Percentiles rank a stretch among this genome's conserved stretches.
phyloP scores from a whole-genome alignment of 2,329 filamentous ascomycete genomes.

The Beauveria varroae region DNA sequence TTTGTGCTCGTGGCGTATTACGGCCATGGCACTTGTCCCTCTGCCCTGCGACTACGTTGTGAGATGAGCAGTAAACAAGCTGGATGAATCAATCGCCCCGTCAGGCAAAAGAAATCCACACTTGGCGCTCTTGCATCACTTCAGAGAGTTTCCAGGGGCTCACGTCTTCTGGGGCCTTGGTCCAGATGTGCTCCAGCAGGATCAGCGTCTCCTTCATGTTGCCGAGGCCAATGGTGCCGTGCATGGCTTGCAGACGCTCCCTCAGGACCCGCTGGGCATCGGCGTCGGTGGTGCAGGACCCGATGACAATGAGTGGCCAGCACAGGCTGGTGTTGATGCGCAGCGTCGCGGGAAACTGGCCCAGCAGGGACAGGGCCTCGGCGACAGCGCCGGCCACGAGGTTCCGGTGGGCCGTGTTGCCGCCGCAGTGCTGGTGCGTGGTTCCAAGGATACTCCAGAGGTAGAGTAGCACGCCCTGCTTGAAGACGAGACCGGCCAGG shows the following conservation, averaged over 20 bases:
- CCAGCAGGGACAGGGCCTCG: slow-evolving; percentile 23
- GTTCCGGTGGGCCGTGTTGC: slow-evolving; percentile 17
- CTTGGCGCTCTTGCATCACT: slow-evolving; percentile 38
- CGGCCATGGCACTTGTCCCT: too few relatives aligned
- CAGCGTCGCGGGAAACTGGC: slow-evolving; percentile 23
- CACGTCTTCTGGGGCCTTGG: slow-evolving; percentile 20
- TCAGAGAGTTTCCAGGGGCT: slow-evolving; percentile 37
- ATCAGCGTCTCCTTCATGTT: slow-evolving; percentile 37
- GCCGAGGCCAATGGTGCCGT: slow-evolving; percentile 32
- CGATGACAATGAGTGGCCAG: slow-evolving; percentile 32
- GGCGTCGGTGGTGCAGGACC: slow-evolving; percentile 27
- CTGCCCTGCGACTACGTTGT: too few relatives aligned
- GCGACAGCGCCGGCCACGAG: slow-evolving; percentile 23
- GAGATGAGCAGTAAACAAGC: background rate
- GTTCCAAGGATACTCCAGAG: slow-evolving; percentile 29
- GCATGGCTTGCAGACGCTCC: slow-evolving; percentile 26
- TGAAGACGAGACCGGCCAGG: slow-evolving; percentile 35
- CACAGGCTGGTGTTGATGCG: slow-evolving; percentile 33
- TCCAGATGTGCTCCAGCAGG: slow-evolving; percentile 36
- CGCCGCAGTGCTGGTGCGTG: slow-evolving; percentile 16
- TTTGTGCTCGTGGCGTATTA: background rate
- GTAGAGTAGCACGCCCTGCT: slow-evolving; percentile 37
- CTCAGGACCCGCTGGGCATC: slow-evolving; percentile 29
- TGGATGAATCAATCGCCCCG: background rate
- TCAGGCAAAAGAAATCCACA: slow-evolving; percentile 42